Conservation (phyloP, 2,329 filamentous ascomycete species). For the Clonostachys chloroleuca region DNA sequence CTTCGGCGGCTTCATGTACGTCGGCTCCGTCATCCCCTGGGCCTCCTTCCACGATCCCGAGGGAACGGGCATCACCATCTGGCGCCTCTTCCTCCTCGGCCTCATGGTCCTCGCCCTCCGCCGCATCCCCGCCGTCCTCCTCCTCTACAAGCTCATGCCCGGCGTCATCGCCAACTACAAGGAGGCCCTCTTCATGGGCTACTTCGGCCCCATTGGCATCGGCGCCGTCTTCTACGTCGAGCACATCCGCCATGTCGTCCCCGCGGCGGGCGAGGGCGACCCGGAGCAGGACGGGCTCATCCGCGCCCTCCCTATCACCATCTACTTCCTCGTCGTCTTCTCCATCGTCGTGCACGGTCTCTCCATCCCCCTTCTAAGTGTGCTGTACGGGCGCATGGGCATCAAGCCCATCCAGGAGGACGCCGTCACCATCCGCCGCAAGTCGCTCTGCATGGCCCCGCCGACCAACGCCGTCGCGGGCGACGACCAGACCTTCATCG, state of each 20-base stretch:
- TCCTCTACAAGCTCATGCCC: conserved; percentile 51
- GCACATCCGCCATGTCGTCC: conserved; percentile 27
- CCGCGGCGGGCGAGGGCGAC: conserved; percentile 22
- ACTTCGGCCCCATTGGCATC: conserved; percentile 68
- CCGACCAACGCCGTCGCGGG: conserved; percentile 28
- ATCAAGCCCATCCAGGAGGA: conserved; percentile 37
- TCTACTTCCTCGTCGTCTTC: conserved; percentile 24
- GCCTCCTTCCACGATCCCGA: conserved; percentile 45
- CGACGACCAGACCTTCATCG: conserved; percentile 33
- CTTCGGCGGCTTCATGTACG: conserved; percentile 56
- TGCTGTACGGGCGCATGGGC: conserved; percentile 28
- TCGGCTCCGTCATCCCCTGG: conserved; percentile 54
- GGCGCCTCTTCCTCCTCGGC: conserved; percentile 44
- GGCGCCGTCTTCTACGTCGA: conserved; percentile 72
- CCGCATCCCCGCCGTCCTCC: conserved; percentile 51
- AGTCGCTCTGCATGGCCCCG: conserved; percentile 21
- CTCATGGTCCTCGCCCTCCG: conserved; percentile 48
- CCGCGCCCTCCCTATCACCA: conserved; percentile 28
- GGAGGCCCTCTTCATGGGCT: conserved; percentile 58
- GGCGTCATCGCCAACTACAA: conserved; percentile 44
- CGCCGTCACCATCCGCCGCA: conserved; percentile 28
- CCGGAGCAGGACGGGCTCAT: conserved; percentile 24
- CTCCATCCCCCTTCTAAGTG: conserved; percentile 33
- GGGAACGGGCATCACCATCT: conserved; percentile 45
- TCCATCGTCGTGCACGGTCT: conserved; percentile 39